These are phyloP conservation scores for Eucalyptus fibrosa DNA, from an alignment of 345 rosid species.

Conservation along the genomic window DNA sequence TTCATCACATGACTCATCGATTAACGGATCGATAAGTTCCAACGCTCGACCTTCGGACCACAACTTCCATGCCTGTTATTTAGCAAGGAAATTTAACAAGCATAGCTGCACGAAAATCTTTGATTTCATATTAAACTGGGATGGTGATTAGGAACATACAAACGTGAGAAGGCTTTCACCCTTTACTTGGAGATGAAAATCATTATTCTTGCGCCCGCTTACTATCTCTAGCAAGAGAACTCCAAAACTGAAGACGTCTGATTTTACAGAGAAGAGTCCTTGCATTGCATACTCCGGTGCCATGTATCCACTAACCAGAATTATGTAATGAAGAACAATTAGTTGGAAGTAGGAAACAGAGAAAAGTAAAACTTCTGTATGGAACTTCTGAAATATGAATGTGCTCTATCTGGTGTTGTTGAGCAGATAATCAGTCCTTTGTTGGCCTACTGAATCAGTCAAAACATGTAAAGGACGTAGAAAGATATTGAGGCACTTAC, in stretches of 20 bases:
- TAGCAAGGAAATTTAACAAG: not conserved
- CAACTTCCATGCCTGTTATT: not conserved
- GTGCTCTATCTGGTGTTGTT: not conserved
- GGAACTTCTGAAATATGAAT: not conserved
- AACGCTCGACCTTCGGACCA: not conserved
- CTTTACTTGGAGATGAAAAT: not conserved
- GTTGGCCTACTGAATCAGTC: not conserved
- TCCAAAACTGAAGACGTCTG: constrained; percentile 5
- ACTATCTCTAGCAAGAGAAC: not conserved
- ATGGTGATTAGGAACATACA: not conserved
- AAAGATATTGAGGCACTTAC: not conserved
- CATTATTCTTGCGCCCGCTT: not conserved
- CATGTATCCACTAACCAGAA: constrained; percentile 18
- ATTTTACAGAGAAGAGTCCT: constrained; percentile 22
- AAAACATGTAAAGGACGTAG: not conserved
- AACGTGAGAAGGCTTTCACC: constrained; percentile 4
- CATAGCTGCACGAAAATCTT: not conserved
- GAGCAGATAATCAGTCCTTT: not conserved
- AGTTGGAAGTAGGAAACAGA: not conserved
- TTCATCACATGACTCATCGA: not conserved
- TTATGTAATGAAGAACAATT: not conserved
- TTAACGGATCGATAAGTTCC: not conserved
- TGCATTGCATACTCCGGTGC: constrained; percentile 19
- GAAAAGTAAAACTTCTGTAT: not conserved
- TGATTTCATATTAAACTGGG: accelerated